Percentiles rank a stretch among this genome's conserved stretches.
phyloP scores from a whole-genome alignment of 2,329 filamentous ascomycete species.

The Tolypocladium capitatum region DNA sequence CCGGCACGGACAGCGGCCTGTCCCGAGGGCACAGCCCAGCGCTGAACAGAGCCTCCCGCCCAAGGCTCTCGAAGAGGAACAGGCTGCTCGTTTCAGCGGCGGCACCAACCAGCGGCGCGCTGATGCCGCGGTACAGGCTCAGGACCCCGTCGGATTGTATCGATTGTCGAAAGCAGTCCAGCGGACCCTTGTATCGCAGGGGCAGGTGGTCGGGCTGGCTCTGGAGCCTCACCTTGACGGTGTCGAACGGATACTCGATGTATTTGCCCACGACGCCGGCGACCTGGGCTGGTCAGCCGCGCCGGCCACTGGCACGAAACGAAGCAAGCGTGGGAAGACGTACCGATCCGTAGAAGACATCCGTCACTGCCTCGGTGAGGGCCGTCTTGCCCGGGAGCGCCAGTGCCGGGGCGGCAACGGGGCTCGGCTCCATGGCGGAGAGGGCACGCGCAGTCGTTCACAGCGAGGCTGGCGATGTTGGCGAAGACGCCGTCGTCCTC shows the following conservation, averaged over 20 bases:
- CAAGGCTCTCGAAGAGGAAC: constrained; percentile 78
- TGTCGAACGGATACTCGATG: constrained; percentile 98
- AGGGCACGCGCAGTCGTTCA: constrained; percentile 1
- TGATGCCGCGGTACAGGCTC: constrained; percentile 84
- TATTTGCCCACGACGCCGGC: constrained; percentile 88
- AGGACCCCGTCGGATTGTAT: constrained; percentile 64
- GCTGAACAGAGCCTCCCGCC: constrained; percentile 51
- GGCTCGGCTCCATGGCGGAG: constrained; percentile 16
- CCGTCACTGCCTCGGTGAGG: constrained; percentile 60
- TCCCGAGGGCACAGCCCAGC: constrained; percentile 34
- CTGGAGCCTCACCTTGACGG: constrained; percentile 91
- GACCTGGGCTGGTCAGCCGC: constrained; percentile 29
- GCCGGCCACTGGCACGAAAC: background rate
- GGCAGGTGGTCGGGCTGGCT: constrained; percentile 82
- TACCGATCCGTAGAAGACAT: constrained; percentile 79
- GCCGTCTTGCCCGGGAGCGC: constrained; percentile 24
- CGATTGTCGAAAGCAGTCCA: constrained; percentile 89
- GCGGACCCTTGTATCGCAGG: constrained; percentile 67
- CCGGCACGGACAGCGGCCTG: constrained; percentile 56
- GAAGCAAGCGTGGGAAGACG: constrained; percentile 16
- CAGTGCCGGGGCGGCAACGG: constrained; percentile 14
- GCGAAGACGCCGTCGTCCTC: background rate
- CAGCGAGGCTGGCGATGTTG: background rate
- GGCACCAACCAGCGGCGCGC: constrained; percentile 77
- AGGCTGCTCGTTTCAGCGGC: constrained; percentile 85